These are phyloP conservation scores for Venturia asperata DNA, from an alignment of 2,329 filamentous ascomycete genomes.

Conservation along the genomic window DNA sequence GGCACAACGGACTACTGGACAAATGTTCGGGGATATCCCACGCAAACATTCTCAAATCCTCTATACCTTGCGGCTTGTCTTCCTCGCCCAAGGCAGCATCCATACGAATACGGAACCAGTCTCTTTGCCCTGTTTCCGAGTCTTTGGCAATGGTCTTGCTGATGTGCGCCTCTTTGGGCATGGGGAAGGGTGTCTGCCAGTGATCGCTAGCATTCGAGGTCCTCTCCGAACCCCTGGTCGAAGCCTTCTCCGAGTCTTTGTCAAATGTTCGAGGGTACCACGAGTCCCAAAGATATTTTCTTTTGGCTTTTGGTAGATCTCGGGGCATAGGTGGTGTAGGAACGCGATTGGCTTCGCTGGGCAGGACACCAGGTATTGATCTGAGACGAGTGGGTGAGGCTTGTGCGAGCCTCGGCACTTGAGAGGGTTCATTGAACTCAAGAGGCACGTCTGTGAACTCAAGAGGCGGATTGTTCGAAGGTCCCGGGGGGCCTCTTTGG, in stretches of 20 bases:
- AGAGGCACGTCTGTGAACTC: neutral
- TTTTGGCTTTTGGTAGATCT: neutral
- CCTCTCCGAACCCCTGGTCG: neutral
- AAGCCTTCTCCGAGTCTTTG: neutral
- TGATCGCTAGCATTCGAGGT: neutral
- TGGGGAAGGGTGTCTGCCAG: constrained; percentile 10
- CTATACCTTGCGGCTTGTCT: neutral
- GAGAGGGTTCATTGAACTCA: neutral
- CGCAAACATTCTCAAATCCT: constrained; percentile 27
- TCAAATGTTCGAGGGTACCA: neutral
- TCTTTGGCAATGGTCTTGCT: neutral
- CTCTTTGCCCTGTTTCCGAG: neutral
- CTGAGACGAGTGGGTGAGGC: neutral
- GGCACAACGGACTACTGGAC: constrained; percentile 38
- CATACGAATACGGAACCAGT: constrained; percentile 17
- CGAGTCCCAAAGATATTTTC: constrained; percentile 13
- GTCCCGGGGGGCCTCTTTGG: neutral
- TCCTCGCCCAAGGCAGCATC: constrained; percentile 14
- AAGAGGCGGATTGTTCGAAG: neutral
- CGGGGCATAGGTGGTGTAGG: neutral
- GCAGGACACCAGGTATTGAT: neutral
- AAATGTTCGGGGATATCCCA: constrained; percentile 40
- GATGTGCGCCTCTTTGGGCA: constrained; percentile 1
- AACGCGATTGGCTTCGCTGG: constrained; percentile 2
- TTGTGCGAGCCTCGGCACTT: neutral